Evolutionary conservation across 768 basidiomycete genomes (phyloP).

Genomic region (Tulasnella sp.): DNA sequence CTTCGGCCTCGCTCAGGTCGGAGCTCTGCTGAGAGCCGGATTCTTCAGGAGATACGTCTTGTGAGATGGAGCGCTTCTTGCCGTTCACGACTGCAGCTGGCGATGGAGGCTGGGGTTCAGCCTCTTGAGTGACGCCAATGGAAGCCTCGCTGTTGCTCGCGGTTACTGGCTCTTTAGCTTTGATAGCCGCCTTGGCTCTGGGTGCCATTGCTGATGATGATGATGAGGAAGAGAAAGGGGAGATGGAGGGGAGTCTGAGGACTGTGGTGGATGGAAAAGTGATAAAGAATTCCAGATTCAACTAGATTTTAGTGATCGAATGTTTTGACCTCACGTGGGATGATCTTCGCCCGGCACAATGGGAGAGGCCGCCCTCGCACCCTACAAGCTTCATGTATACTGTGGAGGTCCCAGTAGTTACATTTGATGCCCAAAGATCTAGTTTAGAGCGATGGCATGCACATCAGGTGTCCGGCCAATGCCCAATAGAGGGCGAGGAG

Average conservation of each 20-base stretch:
- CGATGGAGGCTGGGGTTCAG: neutral
- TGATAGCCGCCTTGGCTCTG: neutral
- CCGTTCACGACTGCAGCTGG: neutral
- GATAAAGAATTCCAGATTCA: neutral
- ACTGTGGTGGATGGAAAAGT: neutral
- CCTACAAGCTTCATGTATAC: no score
- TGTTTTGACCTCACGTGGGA: no score
- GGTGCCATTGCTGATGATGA: neutral
- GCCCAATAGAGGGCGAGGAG: no score
- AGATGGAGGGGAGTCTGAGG: neutral
- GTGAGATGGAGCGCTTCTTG: conserved; percentile 6
- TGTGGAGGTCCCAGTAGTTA: no score
- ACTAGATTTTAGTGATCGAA: neutral
- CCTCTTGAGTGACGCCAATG: neutral
- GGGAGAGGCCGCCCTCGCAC: no score
- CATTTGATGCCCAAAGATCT: no score
- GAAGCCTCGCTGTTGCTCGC: neutral
- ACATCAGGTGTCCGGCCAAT: no score
- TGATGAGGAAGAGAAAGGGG: neutral
- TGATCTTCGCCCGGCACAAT: no score
- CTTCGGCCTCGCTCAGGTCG: neutral
- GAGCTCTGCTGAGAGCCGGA: neutral
- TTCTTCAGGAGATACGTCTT: neutral
- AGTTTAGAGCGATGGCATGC: no score
- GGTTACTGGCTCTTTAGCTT: neutral